Conservation (phyloP, 1,139 yeast species). For the Diutina pseudorugosa region DNA sequence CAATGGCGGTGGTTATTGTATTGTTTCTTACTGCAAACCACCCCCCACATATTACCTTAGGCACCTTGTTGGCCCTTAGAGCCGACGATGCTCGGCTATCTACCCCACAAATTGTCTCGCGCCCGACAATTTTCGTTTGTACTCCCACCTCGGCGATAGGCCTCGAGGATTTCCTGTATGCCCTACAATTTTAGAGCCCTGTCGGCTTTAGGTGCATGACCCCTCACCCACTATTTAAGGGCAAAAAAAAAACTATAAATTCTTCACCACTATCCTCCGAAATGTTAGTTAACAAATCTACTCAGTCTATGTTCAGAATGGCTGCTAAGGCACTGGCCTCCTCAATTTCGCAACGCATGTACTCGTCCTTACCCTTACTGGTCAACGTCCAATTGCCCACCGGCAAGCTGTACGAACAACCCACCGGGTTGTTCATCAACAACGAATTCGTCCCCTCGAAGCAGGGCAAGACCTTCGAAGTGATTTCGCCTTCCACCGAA, state of each 20-base stretch:
- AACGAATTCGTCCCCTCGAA: constrained; percentile 31
- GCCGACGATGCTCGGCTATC: neutral
- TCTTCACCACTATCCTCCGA: neutral
- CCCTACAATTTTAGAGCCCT: neutral
- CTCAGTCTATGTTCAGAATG: neutral
- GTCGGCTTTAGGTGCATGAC: neutral
- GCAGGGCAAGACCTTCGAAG: constrained; percentile 39
- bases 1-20: neutral
- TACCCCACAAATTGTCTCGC: neutral
- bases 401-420: constrained; percentile 33
- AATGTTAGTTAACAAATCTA: neutral
- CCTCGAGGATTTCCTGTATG: neutral
- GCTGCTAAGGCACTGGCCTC: constrained; percentile 1
- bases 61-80: neutral
- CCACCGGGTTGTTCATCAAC: constrained; percentile 37
- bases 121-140: neutral
- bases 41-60: neutral
- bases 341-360: constrained; percentile 4
- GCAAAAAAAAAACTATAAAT: neutral
- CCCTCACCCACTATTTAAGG: neutral
- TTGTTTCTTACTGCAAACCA: neutral
- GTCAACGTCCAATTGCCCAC: constrained; percentile 10
- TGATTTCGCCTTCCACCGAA: constrained; percentile 45
- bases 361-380: constrained; percentile 9
- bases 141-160: neutral